Conservation (phyloP, 257 asterid genomes). For the Buddleja alternifolia region DNA sequence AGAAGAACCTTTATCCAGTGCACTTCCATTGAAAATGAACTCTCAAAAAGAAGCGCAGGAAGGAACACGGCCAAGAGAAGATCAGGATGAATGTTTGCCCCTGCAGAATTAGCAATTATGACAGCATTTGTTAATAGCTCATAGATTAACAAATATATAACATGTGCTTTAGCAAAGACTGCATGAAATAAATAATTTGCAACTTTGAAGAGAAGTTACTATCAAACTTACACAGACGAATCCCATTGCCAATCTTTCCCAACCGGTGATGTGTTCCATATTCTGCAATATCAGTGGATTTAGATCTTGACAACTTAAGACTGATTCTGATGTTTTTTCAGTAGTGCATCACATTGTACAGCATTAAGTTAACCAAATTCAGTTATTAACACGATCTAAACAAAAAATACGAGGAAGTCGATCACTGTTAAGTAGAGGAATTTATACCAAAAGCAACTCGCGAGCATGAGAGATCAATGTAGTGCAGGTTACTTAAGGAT, state of each 20-base stretch:
- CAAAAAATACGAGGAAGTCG: background rate
- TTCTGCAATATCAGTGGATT: conserved; percentile 49
- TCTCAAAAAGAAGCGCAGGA: conserved; percentile 98
- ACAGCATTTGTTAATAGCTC: conserved; percentile 23
- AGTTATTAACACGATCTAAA: conserved; percentile 4
- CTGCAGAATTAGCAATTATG: conserved; percentile 38
- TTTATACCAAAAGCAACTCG: background rate
- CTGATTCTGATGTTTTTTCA: background rate
- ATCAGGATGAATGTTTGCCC: conserved; percentile 94
- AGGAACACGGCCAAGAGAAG: conserved; percentile 97
- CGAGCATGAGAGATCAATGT: conserved; percentile 1
- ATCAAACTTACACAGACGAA: conserved; percentile 79
- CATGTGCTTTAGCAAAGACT: conserved; percentile 7
- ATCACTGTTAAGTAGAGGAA: background rate
- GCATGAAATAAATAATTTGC: conserved; percentile 5
- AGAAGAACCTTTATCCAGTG: conserved; percentile 93
- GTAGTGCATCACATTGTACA: conserved; percentile 4
- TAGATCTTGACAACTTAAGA: conserved; percentile 21
- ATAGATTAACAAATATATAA: conserved; percentile 11
- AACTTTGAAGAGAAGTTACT: conserved; percentile 11
- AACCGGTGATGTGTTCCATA: conserved; percentile 73
- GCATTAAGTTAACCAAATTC: conserved; percentile 1
- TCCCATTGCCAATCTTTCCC: conserved; percentile 90
- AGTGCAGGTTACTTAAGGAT: conserved; percentile 4
- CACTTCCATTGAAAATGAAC: conserved; percentile 92